Conservation (phyloP, 805 yeast genomes). For the Metschnikowia shivogae region DNA sequence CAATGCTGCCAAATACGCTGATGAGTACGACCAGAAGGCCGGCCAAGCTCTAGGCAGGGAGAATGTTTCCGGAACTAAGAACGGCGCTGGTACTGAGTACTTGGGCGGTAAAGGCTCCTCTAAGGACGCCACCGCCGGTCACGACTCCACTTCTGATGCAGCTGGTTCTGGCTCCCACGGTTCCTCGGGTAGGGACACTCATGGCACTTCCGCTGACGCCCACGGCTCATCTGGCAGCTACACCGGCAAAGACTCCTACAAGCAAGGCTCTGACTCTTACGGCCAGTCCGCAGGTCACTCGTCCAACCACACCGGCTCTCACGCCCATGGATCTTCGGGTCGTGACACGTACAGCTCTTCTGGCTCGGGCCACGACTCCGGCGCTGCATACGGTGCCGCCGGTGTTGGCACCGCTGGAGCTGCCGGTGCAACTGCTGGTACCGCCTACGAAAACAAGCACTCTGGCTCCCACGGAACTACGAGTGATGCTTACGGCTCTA, state of each 20-base stretch:
- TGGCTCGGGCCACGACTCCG: conserved; percentile 6
- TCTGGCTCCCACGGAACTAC: neutral
- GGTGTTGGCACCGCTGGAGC: conserved; percentile 12
- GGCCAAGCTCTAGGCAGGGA: conserved; percentile 14
- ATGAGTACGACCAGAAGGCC: conserved; percentile 25
- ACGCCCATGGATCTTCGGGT: conserved; percentile 7
- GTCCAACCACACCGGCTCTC: neutral
- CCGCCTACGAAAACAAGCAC: conserved; percentile 12
- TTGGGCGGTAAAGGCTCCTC: conserved; percentile 14
- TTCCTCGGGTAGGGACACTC: conserved; percentile 8
- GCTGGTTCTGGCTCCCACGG: conserved; percentile 6
- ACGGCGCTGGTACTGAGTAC: conserved; percentile 27
- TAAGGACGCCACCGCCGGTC: neutral
- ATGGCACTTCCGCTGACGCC: neutral
- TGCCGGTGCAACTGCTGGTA: conserved; percentile 13
- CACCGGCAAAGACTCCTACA: conserved; percentile 14
- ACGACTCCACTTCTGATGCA: conserved; percentile 1
- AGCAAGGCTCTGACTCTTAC: conserved; percentile 10
- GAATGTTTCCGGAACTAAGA: conserved; percentile 19
- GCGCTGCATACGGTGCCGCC: conserved; percentile 13
- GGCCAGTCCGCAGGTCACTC: conserved; percentile 5
- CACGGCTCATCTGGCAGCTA: no score
- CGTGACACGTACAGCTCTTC: conserved; percentile 7
- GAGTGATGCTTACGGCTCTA: conserved; percentile 1
- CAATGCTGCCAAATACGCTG: conserved; percentile 27